Base-by-base conservation (phyloP, 331 rosid genomes). In the Acacia pycnantha region DNA sequence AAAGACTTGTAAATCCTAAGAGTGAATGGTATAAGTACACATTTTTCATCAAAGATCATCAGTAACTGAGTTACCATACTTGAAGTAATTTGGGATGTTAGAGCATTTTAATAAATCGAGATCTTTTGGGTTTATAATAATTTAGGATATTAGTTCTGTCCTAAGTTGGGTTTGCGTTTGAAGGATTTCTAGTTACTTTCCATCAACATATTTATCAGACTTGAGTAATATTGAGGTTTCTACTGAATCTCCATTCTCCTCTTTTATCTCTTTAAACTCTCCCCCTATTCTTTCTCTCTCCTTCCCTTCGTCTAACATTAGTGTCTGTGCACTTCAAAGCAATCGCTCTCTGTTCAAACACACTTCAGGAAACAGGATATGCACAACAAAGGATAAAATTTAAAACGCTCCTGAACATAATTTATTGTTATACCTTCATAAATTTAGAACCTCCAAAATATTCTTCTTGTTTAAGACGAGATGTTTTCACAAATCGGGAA, bases 381-480 rank as follows among this genome's bases (percentile, higher is more conserved):
- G 1, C 54, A 54, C 62, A 21, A 54, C 62, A 54, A 21, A 53
- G 8, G 24, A 53, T 53, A 53, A 53, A 53, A 43, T 21, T 69
- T 70, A 65, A 33, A 50, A 11, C 4, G 41, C 51, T 43, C 47
- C 7, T 44, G 76, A 26, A 43, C 56, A 70, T 22, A 70, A 29
- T 22, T 70, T 67, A 43, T 18, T 61, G 35, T 13, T 15, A 26
- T 67, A 95, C 99, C 97, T 91, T 95, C 94, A 91, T 89, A 82
- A 95, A 95, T 85, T 93, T 92, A 73, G 99, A 22, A 64, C 88
- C 90, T 80, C 94, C 92, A 82, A 95, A 95, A 84, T 81, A 84
- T 77, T 90, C 97, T 90, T 95, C 97, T 87, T 95, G 99, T 90
- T 89, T 95, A 79, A 95, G 85, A 69, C 96, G 94, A 18, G 99